Evolutionary conservation across 163 green algal genomes (phyloP), one percentile per base, ranked within the genome.

Genomic region (Volvox carteri): DNA sequence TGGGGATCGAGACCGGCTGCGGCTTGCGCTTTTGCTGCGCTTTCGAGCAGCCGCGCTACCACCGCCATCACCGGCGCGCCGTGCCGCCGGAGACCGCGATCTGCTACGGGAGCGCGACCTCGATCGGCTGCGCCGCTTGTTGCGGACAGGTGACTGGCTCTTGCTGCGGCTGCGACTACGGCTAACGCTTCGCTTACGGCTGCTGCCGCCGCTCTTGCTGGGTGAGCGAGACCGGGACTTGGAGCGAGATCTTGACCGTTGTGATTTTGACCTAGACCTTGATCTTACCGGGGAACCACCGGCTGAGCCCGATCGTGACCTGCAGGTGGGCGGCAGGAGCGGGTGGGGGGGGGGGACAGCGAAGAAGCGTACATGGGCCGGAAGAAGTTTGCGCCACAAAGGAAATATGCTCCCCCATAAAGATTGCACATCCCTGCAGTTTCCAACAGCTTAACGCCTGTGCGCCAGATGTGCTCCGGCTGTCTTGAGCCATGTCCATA

Each of bases 81-180:
- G 75, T 2, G 14, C 48, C 2, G 14, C 50, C 2, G 75, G 50
- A 3, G 75, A 70, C 12, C 48, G 77, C 19, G 54, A 73, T 21
- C 54, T 33, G 76, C 33, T 73, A 14, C 50, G 76, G 3, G 52
- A 68, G 30, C 75, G 77, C 11, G 52, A 70, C 14, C 78, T 42
- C 28, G 52, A 68, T 33, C 75, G 77, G 9, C 25, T 42, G 35
- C 77, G 54, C 33, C 78, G 56, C 78, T 86, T 86, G 58, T 44
- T 81, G 73, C 73, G 73, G 30, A 46, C n/a, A 5, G 75, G 75
- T 37, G 75, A 84, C 19, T 30, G 30, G 54, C 77, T 85, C 77
- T 62, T 85, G 54, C 77, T 85, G 23, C 52, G 35, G 77, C 77
- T 85, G 52, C 77, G 77, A 21, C 54, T 85, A 3, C 35, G 54